phyloP scores from a whole-genome alignment of 2,329 filamentous ascomycete species.

The Dactylellina cionopaga region DNA sequence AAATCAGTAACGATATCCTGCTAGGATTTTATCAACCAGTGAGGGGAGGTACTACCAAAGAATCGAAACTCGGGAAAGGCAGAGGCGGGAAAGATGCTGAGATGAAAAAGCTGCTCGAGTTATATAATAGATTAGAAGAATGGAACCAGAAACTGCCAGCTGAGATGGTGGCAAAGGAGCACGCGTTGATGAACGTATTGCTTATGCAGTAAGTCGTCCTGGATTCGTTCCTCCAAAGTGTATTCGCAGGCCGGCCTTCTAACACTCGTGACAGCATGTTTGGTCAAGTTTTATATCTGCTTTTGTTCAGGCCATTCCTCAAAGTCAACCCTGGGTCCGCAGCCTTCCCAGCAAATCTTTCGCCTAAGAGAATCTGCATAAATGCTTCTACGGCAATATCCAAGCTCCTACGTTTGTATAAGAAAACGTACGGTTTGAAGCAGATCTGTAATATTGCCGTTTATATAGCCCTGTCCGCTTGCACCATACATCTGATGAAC shows the following conservation, averaged over 20 bases:
- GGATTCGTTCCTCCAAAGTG: slow-evolving; percentile 7
- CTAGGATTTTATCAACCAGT: slow-evolving; percentile 90
- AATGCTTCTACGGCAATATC: slow-evolving; percentile 89
- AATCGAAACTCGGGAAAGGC: slow-evolving; percentile 58
- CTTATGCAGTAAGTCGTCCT: slow-evolving; percentile 80
- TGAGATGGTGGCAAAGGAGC: slow-evolving; percentile 89
- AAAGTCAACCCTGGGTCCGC: slow-evolving; percentile 79
- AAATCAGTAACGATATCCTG: slow-evolving; percentile 92
- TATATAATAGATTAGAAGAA: slow-evolving; percentile 87
- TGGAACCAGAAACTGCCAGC: slow-evolving; percentile 86
- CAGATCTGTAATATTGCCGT: slow-evolving; percentile 97
- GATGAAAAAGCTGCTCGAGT: slow-evolving; percentile 88
- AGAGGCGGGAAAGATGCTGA: slow-evolving; percentile 76
- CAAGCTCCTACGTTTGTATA: slow-evolving; percentile 93
- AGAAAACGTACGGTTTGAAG: slow-evolving; percentile 85
- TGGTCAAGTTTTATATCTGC: slow-evolving; percentile 93
- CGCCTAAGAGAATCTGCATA: slow-evolving; percentile 88
- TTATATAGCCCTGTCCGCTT: slow-evolving; percentile 93
- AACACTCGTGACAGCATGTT: slow-evolving; percentile 78
- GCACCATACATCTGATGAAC: slow-evolving; percentile 92
- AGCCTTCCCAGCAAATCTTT: slow-evolving; percentile 88
- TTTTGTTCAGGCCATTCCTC: slow-evolving; percentile 92
- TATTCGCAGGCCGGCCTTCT: not conserved
- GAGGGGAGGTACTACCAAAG: slow-evolving; percentile 66
- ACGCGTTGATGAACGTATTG: slow-evolving; percentile 83